Conservation (phyloP, 2,329 filamentous ascomycete species). For the Trematosphaeria pertusa region DNA sequence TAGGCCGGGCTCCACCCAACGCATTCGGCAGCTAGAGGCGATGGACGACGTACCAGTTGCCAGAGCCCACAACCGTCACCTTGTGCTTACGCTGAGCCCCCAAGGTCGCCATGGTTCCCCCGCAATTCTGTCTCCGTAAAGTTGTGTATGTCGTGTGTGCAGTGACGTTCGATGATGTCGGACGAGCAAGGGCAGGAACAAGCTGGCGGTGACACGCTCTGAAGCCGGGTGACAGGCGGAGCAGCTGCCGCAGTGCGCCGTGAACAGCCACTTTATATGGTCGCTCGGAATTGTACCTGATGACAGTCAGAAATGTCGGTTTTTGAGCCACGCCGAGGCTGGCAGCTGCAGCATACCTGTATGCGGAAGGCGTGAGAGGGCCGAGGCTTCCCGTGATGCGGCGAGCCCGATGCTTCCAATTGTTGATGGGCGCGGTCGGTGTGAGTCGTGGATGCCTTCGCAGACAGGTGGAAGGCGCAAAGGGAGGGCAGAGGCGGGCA, state of each 20-base stretch:
- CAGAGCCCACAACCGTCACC: slow-evolving; percentile 92
- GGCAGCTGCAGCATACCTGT: slow-evolving; percentile 23
- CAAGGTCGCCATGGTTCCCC: slow-evolving; percentile 55
- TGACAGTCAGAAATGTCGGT: slow-evolving; percentile 15
- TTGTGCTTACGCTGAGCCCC: slow-evolving; percentile 77
- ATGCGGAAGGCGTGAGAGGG: slow-evolving; percentile 26
- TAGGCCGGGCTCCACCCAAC: not conserved
- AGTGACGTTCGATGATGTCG: slow-evolving; percentile 13
- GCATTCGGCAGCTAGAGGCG: not conserved
- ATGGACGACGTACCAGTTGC: slow-evolving; percentile 77
- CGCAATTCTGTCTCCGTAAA: slow-evolving; percentile 9
- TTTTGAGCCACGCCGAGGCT: slow-evolving; percentile 31
- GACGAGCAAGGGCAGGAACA: slow-evolving; percentile 9
- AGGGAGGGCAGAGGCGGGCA: slow-evolving; percentile 3
- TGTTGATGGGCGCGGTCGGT: slow-evolving; percentile 8
- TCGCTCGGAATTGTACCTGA: slow-evolving; percentile 16
- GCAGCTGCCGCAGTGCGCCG: slow-evolving; percentile 19
- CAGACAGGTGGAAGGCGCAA: slow-evolving; percentile 14
- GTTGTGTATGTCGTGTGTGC: slow-evolving; percentile 5
- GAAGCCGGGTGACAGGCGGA: slow-evolving; percentile 21
- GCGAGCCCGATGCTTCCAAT: slow-evolving; percentile 27
- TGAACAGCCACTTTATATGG: slow-evolving; percentile 36
- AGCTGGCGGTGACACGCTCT: slow-evolving; percentile 26
- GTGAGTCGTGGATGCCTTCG: slow-evolving; percentile 5
- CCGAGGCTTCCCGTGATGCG: slow-evolving; percentile 47